These are phyloP conservation scores for Pseudogymnoascus sp. DNA, from an alignment of 2,329 filamentous ascomycete genomes.

Conservation along the genomic window DNA sequence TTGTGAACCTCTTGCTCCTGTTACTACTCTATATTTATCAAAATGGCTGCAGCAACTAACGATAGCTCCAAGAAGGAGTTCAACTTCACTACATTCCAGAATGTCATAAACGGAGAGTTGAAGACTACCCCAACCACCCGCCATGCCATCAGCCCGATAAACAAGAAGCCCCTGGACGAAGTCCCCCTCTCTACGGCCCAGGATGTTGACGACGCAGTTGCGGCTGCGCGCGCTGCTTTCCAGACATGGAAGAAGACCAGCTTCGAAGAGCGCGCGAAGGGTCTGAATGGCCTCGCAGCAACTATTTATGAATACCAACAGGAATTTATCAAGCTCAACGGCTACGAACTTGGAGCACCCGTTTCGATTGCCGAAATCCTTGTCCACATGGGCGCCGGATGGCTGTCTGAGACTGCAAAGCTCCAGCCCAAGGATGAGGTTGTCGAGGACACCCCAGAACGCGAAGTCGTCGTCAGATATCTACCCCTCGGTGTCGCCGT, in stretches of 20 bases:
- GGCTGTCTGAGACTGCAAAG: slow-evolving; percentile 3
- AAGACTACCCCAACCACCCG: slow-evolving; percentile 8
- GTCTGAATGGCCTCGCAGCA: slow-evolving; percentile 28
- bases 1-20: background rate
- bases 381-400: slow-evolving; percentile 11
- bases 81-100: slow-evolving; percentile 14
- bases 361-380: slow-evolving; percentile 23
- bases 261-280: slow-evolving; percentile 37
- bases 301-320: slow-evolving; percentile 27
- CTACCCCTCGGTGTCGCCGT: slow-evolving; percentile 37
- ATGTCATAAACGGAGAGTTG: slow-evolving; percentile 16
- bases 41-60: background rate
- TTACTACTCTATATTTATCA: background rate
- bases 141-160: slow-evolving; percentile 15
- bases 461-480: slow-evolving; percentile 26
- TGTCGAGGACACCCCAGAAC: slow-evolving; percentile 7
- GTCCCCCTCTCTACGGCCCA: slow-evolving; percentile 35
- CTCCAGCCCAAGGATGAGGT: slow-evolving; percentile 6
- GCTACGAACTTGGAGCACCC: slow-evolving; percentile 47
- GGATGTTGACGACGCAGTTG: slow-evolving; percentile 41
- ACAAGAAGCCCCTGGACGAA: slow-evolving; percentile 12
- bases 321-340: slow-evolving; percentile 39
- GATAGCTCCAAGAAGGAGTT: slow-evolving; percentile 6
- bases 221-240: slow-evolving; percentile 39
- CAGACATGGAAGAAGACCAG: slow-evolving; percentile 39